A percentile compares a stretch with the other conserved stretches of the same genome.
phyloP scores from a whole-genome alignment of 2,329 filamentous ascomycete species.

The Nigrospora osmanthi region DNA sequence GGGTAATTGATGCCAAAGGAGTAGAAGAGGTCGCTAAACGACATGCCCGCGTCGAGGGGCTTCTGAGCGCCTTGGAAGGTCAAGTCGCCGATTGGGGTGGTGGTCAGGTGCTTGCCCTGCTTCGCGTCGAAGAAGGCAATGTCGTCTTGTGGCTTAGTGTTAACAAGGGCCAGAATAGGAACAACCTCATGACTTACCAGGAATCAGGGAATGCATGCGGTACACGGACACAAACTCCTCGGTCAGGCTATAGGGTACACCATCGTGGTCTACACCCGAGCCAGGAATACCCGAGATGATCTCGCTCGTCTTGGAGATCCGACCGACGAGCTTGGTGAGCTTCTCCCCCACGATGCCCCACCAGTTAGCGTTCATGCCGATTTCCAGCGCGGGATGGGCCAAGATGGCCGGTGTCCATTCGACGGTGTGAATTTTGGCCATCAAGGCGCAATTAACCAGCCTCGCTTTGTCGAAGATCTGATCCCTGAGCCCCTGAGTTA shows the following conservation, averaged over 20 bases:
- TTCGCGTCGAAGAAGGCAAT: slow-evolving; percentile 16
- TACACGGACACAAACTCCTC: slow-evolving; percentile 38
- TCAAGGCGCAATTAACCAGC: slow-evolving; percentile 34
- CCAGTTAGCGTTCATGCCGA: slow-evolving; percentile 37
- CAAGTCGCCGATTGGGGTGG: slow-evolving; percentile 19
- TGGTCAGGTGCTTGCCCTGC: slow-evolving; percentile 14
- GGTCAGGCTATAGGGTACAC: slow-evolving; percentile 30
- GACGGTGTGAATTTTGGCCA: slow-evolving; percentile 41
- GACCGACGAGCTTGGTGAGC: slow-evolving; percentile 30
- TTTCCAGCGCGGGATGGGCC: slow-evolving; percentile 30
- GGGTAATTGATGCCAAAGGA: slow-evolving; percentile 39
- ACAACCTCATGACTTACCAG: no score
- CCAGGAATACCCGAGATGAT: slow-evolving; percentile 21
- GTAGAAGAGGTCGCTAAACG: slow-evolving; percentile 31
- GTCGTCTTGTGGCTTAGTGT: slow-evolving; percentile 6
- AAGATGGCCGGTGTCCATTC: slow-evolving; percentile 41
- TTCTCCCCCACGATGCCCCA: slow-evolving; percentile 33
- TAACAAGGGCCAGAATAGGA: neutral
- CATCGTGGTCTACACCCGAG: slow-evolving; percentile 22
- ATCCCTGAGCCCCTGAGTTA: slow-evolving; percentile 13
- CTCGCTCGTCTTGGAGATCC: slow-evolving; percentile 29
- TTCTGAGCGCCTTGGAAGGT: slow-evolving; percentile 23
- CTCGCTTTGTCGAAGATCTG: slow-evolving; percentile 35
- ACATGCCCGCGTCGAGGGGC: slow-evolving; percentile 19
- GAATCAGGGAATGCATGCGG: slow-evolving; percentile 31